Base-by-base conservation (phyloP, 192 early-diverging fungal species). In the Phycomyces nitens region DNA sequence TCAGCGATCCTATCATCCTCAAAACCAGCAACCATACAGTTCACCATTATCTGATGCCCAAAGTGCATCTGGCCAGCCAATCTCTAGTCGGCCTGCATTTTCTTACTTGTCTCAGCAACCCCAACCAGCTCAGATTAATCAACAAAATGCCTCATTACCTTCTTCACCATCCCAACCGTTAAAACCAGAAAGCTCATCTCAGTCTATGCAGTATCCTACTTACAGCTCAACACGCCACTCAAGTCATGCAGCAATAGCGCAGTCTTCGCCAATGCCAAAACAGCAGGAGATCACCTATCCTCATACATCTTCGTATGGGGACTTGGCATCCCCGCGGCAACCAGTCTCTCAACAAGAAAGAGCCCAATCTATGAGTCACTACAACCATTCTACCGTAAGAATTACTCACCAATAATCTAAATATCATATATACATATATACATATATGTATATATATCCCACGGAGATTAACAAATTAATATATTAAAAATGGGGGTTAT, bases 401-500 rank as follows among this genome's bases (percentile, higher is more conserved):
- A 21, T 11, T 26, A 53, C 53, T 24, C 53, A 21, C 0, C 22
- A 53, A 24, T 21, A 7, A 53, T 21, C 15, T 24, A 53, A 53
- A 2, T 11, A n/a, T n/a, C 23, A 34, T 21, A 20, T 20, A 53
- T 53, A 34, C 51, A 53, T 21, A 23, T 9, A 53, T 4, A 53
- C 20, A 24, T 9, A 53, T 53, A 53, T 11, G 20, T 23, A 20
- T 53, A 53, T n/a, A 53, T 54, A 64, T 21, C n/a, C n/a, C n/a
- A n/a, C n/a, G n/a, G n/a, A n/a, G n/a, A n/a, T n/a, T n/a, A n/a
- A n/a, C n/a, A 56, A 29, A 53, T 12, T 54, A 26, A 23, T 14
- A 50, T 18, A 49, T 9, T 27, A 38, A n/a, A 38, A n/a, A n/a
- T 50, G 49, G n/a, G 29, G 29, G 29, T 2, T 34, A 34, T 34